Base-by-base conservation (phyloP, 2,329 filamentous ascomycete genomes). In the Colletotrichum sp. region DNA sequence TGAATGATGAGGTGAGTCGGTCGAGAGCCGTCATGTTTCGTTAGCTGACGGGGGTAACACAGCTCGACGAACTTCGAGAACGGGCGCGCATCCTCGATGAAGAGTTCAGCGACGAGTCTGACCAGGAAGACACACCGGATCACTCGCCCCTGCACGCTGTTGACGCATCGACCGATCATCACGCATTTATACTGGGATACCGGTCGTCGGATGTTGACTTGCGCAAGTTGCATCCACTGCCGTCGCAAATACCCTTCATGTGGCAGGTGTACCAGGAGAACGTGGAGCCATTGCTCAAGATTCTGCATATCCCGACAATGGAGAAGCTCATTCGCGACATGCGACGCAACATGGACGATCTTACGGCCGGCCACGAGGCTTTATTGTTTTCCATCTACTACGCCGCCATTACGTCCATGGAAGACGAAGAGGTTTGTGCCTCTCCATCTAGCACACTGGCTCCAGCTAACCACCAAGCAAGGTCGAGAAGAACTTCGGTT, bases 221-320 rank as follows among this genome's bases (percentile, higher is more conserved):
- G 78, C 85, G 89, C 22, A 86, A 88, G 57, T 85, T 94, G 16
- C 94, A 95, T 79, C 94, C 94, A 3, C 81, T 92, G 1, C 89
- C 92, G 1, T 91, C 91, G 2, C 92, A 93, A 77, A 92, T 94
- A 65, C 89, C 88, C 1, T 90, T 91, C 65, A 91, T 95, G 71
- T 95, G 94, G 94, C 89, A 92, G 66, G 88, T 92, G 13, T 96
- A 92, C 83, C 90, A 93, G 77, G 92, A 95, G 78, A 95, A 94
- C 68, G 93, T 96, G 10, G 93, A 96, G 79, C 93, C 94, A 0
- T 83, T 95, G 12, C 87, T 94, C 79, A 95, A 95, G 81, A 87
- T 95, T 15, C 81, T 95, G 9, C 94, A 96, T 81, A 86, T 94
- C 0, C 94, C 93, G 1, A 92, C 92, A 4, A 90, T 92, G 81